Evolutionary conservation across 257 asterid species (phyloP).

Genomic region (Penstemon eatonii): DNA sequence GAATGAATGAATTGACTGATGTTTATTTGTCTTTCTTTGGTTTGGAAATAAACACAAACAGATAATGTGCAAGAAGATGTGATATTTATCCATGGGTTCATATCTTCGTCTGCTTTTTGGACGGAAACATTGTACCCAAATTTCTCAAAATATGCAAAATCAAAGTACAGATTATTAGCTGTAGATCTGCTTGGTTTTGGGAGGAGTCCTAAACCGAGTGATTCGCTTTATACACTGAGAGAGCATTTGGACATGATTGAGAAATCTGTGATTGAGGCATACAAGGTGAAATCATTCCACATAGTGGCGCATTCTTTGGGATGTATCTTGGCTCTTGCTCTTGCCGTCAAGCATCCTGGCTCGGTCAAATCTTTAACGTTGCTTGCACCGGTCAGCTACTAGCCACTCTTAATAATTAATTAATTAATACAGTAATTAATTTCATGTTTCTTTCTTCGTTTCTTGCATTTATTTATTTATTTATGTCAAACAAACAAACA

Average conservation of each 20-base stretch:
- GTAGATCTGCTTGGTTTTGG: constrained; percentile 94
- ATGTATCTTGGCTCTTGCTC: constrained; percentile 89
- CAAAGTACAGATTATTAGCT: constrained; percentile 76
- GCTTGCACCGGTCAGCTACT: constrained; percentile 71
- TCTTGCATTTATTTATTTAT: no score
- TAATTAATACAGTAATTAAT: not conserved
- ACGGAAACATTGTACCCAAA: constrained; percentile 87
- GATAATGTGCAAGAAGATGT: constrained; percentile 80
- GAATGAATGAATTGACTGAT: not conserved
- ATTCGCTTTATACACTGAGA: constrained; percentile 71
- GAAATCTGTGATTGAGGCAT: constrained; percentile 62
- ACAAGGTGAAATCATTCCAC: constrained; percentile 80
- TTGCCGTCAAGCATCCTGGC: constrained; percentile 66
- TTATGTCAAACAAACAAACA: no score
- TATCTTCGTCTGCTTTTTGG: constrained; percentile 91
- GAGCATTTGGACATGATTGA: constrained; percentile 97
- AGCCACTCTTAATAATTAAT: not conserved
- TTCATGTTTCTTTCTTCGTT: not conserved
- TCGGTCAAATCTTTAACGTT: constrained; percentile 76
- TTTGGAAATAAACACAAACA: constrained; percentile 12
- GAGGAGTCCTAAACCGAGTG: constrained; percentile 84
- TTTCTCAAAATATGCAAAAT: constrained; percentile 60
- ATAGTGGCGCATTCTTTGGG: constrained; percentile 96
- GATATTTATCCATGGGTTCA: constrained; percentile 88
- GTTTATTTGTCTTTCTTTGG: not conserved